phyloP scores from a whole-genome alignment of 2,329 filamentous ascomycete genomes.

The Westerdykella ornata region DNA sequence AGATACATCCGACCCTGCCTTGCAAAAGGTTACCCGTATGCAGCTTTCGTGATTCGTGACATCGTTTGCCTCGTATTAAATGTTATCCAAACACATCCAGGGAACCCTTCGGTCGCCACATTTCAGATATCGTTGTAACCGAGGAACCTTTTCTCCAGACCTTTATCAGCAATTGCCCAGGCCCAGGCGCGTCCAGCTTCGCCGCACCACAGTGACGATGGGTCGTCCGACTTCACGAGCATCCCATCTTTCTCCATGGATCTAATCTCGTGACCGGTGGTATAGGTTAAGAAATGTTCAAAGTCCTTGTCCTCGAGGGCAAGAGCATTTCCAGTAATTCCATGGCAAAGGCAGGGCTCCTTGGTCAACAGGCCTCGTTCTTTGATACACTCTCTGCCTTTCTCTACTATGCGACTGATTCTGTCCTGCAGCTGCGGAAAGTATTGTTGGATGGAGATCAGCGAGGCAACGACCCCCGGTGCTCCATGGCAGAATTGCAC shows the following conservation, averaged over 20 bases:
- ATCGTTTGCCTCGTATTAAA: constrained; percentile 15
- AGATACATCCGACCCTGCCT: too few species aligned
- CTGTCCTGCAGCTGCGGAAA: constrained; percentile 50
- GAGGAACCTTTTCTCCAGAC: constrained; percentile 42
- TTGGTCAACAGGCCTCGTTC: constrained; percentile 56
- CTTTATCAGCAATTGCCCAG: constrained; percentile 43
- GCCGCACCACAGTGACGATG: constrained; percentile 46
- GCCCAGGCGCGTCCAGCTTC: constrained; percentile 46
- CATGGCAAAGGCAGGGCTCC: constrained; percentile 60
- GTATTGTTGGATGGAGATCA: constrained; percentile 50
- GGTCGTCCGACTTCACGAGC: constrained; percentile 47
- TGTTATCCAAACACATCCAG: background rate
- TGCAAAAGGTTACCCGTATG: too few species aligned
- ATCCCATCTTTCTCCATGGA: constrained; percentile 48
- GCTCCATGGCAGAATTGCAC: constrained; percentile 65
- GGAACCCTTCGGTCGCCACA: background rate
- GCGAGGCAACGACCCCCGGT: constrained; percentile 55
- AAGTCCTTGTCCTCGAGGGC: constrained; percentile 46
- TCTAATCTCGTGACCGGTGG: constrained; percentile 51
- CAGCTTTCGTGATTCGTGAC: constrained; percentile 15
- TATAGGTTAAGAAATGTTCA: constrained; percentile 54
- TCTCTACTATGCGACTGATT: constrained; percentile 49
- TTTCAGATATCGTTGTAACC: constrained; percentile 47
- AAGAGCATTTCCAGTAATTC: constrained; percentile 59
- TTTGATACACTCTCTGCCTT: constrained; percentile 50